These are phyloP conservation scores for Coniochaeta sp. DNA, from an alignment of 2,329 filamentous ascomycete genomes.

Conservation along the genomic window DNA sequence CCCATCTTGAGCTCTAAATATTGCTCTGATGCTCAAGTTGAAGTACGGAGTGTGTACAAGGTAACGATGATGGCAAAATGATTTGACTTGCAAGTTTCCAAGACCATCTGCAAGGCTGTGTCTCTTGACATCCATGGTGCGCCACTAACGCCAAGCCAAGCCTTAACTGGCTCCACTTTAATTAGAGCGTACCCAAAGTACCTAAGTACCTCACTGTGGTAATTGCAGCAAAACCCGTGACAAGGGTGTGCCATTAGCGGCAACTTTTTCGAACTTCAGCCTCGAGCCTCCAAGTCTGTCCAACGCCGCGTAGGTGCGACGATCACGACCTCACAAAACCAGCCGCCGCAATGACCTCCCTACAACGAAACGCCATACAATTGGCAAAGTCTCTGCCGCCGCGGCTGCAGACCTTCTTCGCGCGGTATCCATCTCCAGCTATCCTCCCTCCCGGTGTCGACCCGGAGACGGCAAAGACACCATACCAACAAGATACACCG, in stretches of 20 bases:
- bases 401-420: constrained; percentile 79
- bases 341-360: constrained; percentile 11
- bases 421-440: constrained; percentile 71
- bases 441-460: constrained; percentile 41
- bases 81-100: not conserved
- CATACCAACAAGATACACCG: constrained; percentile 48
- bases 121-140: not conserved
- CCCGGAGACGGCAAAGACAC: constrained; percentile 31
- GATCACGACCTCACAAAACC: constrained; percentile 14
- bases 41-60: not conserved
- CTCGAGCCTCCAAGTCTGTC: not conserved
- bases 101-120: not conserved
- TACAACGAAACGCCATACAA: constrained; percentile 32
- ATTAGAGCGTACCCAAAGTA: not conserved
- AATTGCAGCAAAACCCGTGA: not conserved
- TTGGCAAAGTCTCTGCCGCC: constrained; percentile 68
- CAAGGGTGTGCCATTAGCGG: not conserved
- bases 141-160: not conserved
- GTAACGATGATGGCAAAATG: not conserved
- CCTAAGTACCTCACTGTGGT: too few relatives aligned
- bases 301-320: constrained; percentile 7
- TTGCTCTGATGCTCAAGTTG: not conserved
- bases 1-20: not conserved
- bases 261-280: not conserved
- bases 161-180: not conserved